Base-by-base conservation (phyloP, 2,329 filamentous ascomycete genomes). In the Claviceps maximensis region DNA sequence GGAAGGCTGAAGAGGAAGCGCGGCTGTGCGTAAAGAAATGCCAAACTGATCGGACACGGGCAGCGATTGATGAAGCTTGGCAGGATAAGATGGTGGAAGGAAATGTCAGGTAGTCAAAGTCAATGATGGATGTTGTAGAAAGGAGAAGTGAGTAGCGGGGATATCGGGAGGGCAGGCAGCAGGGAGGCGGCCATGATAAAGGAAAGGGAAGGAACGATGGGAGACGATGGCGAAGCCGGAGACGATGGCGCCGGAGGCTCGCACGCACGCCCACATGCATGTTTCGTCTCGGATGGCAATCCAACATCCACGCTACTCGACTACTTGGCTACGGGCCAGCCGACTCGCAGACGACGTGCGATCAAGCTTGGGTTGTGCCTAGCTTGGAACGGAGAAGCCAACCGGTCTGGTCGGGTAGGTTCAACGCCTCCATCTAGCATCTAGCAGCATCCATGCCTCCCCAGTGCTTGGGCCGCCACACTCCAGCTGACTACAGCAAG, bases 181-280 rank as follows among this genome's bases (percentile, higher is more conserved):
- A 21, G 51, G 51, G 47, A 49, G 51, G 51, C 29, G 21, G 48
- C 40, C 47, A 53, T 53, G 48, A 53, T 53, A 53, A 53, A 29
- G 41, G 44, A 49, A 52, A n/a, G 23, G 49, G 49, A 51, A 46
- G 49, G 49, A 45, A 36, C 49, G 49, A 45, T 21, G 40, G 23
- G 12, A 17, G n/a, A 40, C 25, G n/a, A 29, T 33, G 33, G 33
- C 31, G 27, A 53, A 36, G 40, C 52, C 41, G 33, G 48, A 50
- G 31, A 45, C 42, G 42, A 45, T 29, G 41, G 52, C 41, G 13
- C 40, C 27, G 38, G 49, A 46, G n/a, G 17, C 29, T 47, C 27
- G 21, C 47, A 6, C 47, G 47, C 47, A 48, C 47, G 27, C 36
- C 4, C 49, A 3, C 19, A n/a, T 27, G 8, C 49, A 4, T 13